Evolutionary conservation across 2,329 filamentous ascomycete genomes (phyloP), one percentile per base, ranked within the genome.

Genomic region (Cladosporium oxysporum): DNA sequence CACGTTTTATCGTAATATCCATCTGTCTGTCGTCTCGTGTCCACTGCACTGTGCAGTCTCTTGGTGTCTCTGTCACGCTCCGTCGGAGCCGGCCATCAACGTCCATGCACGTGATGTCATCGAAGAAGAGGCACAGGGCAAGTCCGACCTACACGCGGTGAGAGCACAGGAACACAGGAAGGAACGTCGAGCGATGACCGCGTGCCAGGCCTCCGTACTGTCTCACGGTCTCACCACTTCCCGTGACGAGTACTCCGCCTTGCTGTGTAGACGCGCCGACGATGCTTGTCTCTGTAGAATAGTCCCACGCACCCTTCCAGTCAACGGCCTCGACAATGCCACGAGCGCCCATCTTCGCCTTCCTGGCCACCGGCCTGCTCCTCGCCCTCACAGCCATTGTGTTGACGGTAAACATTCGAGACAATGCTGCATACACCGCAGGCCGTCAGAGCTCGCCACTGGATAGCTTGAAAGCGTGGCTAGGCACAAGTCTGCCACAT

Each of bases 311-410:
- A 33, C 52, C 28, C 10, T 14, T 28, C 10, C 44, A 50, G 6
- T 7, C 50, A 7, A 37, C n/a, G 7, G 37, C 37, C 26, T 63
- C 60, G 11, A 57, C 21, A 16, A 63, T 63, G 61, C 61, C 37
- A 47, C 61, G 61, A 52, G 11, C 49, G 44, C 35, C 61, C 16
- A 18, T 63, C 35, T 21, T 66, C 33, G 57, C 50, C 60, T 68
- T 66, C 18, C 35, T 71, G 35, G 66, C 69, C 33, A 68, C 65
- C 31, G 66, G 69, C 50, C 58, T 71, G n/a, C 33, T 71, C 33
- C 63, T 72, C 52, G 14, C 69, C 8, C 60, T 71, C 14, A 67
- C 69, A 23, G 64, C 66, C 33, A 49, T 72, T 55, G 65, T 66
- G 35, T 55, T 72, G 37, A 53, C 70, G 18, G 29, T 35, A 61